Conservation (phyloP, 495 filamentous ascomycete genomes). For the Saxispiralis lemnorum region DNA sequence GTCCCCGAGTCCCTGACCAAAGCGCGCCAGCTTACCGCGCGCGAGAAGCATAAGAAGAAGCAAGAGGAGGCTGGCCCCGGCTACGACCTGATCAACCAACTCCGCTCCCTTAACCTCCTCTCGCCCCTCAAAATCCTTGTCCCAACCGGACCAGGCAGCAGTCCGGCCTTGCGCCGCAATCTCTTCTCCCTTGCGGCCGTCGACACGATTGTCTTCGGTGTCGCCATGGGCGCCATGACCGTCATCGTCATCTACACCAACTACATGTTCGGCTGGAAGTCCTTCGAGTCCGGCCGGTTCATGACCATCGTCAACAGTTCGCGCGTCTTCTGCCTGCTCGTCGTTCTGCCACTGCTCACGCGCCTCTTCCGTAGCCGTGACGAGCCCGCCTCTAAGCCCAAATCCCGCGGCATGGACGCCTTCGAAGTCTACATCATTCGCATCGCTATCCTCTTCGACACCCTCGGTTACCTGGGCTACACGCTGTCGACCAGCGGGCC, state of each 20-base stretch:
- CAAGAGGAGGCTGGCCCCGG: constrained; percentile 3
- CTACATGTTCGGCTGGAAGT: constrained; percentile 64
- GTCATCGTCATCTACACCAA: constrained; percentile 67
- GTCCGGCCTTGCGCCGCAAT: constrained; percentile 49
- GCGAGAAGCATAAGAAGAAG: constrained; percentile 39
- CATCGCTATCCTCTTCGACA: constrained; percentile 57
- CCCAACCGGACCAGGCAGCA: constrained; percentile 46
- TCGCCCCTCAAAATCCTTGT: constrained; percentile 61
- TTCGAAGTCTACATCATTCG: constrained; percentile 67
- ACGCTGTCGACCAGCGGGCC: constrained; percentile 37
- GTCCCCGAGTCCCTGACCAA: constrained; percentile 69
- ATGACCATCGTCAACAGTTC: constrained; percentile 56
- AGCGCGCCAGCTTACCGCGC: constrained; percentile 46
- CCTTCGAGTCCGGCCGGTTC: constrained; percentile 57
- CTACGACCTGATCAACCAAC: constrained; percentile 27
- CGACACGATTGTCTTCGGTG: constrained; percentile 60
- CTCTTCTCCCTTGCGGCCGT: constrained; percentile 60
- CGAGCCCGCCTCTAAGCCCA: constrained; percentile 10
- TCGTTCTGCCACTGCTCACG: constrained; percentile 54
- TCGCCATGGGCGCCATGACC: constrained; percentile 62
- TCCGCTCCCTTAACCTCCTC: constrained; percentile 39
- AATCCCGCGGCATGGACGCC: constrained; percentile 52
- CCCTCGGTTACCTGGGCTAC: constrained; percentile 59
- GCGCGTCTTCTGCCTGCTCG: constrained; percentile 55
- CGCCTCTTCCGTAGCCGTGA: constrained; percentile 45